Conservation (phyloP, 306 rosid species). For the Rosa multiflora region DNA sequence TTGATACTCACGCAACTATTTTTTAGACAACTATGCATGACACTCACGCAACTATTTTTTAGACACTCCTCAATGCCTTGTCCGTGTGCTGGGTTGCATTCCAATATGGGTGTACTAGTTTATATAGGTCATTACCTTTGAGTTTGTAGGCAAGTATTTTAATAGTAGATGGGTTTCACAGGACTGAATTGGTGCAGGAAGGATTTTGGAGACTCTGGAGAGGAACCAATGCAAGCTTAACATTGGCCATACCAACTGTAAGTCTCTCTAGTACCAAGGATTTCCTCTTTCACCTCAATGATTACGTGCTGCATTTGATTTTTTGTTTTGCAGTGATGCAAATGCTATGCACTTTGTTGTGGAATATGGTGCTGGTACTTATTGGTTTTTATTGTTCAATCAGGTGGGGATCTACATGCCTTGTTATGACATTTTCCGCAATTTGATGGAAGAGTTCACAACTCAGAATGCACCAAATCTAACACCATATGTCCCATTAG, state of each 20-base stretch:
- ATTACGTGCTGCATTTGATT: constrained; percentile 14
- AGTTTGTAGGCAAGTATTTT: constrained; percentile 23
- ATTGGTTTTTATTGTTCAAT: constrained; percentile 20
- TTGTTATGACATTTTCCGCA: constrained; percentile 85
- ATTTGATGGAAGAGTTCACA: constrained; percentile 65
- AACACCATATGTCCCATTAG: constrained; percentile 85
- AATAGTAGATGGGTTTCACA: constrained; percentile 35
- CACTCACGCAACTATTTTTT: not conserved
- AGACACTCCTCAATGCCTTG: constrained; percentile 5
- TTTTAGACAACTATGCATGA: not conserved
- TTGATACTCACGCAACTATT: not conserved
- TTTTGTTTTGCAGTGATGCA: not conserved
- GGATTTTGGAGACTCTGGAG: constrained; percentile 86
- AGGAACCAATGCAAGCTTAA: constrained; percentile 90
- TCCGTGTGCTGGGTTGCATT: not conserved
- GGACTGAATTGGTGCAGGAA: constrained; percentile 77
- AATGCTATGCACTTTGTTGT: constrained; percentile 14
- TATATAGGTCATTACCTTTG: not conserved
- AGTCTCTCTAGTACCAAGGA: constrained; percentile 29
- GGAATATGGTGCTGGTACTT: constrained; percentile 29
- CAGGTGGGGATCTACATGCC: constrained; percentile 99
- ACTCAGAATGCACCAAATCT: constrained; percentile 60
- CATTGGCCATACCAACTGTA: constrained; percentile 95
- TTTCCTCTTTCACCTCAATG: constrained; percentile 18
- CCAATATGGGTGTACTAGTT: not conserved